Base-by-base conservation (phyloP, 2,329 filamentous ascomycete genomes). In the Stylonectria norvegica region DNA sequence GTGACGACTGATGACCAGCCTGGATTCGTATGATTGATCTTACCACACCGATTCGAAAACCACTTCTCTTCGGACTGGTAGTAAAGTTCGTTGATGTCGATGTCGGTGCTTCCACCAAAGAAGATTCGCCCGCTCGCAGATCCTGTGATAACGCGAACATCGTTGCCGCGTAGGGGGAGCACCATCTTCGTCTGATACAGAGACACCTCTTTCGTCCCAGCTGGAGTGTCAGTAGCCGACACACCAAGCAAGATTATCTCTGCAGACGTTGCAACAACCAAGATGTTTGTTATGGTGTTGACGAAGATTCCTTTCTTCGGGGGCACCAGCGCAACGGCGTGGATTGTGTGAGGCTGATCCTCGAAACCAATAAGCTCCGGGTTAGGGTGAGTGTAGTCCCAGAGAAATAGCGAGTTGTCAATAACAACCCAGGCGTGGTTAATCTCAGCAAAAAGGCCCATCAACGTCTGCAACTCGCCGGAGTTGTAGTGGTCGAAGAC, bases 1-100 rank as follows among this genome's bases (percentile, higher is more conserved):
- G 65, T 70, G 1, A 88, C 70, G 3, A 85, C 74, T 9, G 79
- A 83, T 40, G 76, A 75, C 71, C 86, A 83, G 22, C 85, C 83
- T 4, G 79, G 81, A 61, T 79, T 84, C 34, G 85, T 91, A 62
- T 96, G 93, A 60, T 94, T 94, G 48, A 91, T 82, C 66, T 90
- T 95, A 45, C 85, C 83, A 61, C 88, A 94, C 50, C 86, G 80
- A 63, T 83, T 89, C 38, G 86, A 85, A 61, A 98, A 98, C 93
- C 93, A 98, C 55, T 86, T 85, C 66, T 98, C 93, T 63, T 97
- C 89, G 58, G 95, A 89, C 65, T 97, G 91, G 62, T 98, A 98
- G 53, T 86, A 90, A 38, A 98, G 78, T 66, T 98, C 93, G 62
- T 93, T 88, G 34, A 98, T 81, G 55, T 97, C 90, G 49, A 89